Evolutionary conservation across 768 basidiomycete genomes (phyloP), one percentile per base, ranked within the genome.

Genomic region (Tricholoma saponaceum): DNA sequence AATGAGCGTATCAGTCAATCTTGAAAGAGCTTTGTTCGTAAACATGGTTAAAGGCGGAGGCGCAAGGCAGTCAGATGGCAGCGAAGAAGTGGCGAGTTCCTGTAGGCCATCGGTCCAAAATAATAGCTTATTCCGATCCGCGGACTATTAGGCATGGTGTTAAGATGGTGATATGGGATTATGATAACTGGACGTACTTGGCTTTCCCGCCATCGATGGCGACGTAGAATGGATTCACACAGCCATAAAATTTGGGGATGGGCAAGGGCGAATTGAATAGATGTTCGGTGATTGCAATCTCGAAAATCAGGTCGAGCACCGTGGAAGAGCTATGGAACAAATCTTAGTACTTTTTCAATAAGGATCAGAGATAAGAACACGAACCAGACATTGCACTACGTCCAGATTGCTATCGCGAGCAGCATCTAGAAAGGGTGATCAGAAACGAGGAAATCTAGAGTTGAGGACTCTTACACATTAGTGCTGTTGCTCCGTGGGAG

Each of bases 301-400:
- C 85, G 79, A 62, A 84, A 76, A 70, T 91, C 90, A 37, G 90
- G 86, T 26, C 86, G 78, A 33, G 90, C 86, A 44, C 86, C 87
- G 67, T 86, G 82, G 6, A 76, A 77, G 52, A 92, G 81, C 85
- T 89, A 65, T 54, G 51, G 37, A 54, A 30, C 35, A 22, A 37
- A 22, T 14, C 25, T 58, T 20, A 57, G 32, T 44, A 56, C 30
- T 51, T 59, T 41, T 30, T 46, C 56, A 35, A 51, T 51, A 39
- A 20, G 33, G 56, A 54, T 47, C n/a, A 51, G 41, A 30, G 54
- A 30, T 22, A 20, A 44, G 54, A 28, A 10, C 85, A 51, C 85
- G 50, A 69, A 89, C 89, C 71, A 92, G 73, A 60, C 78, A 72
- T 60, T 81, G 77, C 7, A 86, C 86, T n/a, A 90, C 86, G 54